Conservation (phyloP, 352 stramenopile species). For the Blastocystis sp. region DNA sequence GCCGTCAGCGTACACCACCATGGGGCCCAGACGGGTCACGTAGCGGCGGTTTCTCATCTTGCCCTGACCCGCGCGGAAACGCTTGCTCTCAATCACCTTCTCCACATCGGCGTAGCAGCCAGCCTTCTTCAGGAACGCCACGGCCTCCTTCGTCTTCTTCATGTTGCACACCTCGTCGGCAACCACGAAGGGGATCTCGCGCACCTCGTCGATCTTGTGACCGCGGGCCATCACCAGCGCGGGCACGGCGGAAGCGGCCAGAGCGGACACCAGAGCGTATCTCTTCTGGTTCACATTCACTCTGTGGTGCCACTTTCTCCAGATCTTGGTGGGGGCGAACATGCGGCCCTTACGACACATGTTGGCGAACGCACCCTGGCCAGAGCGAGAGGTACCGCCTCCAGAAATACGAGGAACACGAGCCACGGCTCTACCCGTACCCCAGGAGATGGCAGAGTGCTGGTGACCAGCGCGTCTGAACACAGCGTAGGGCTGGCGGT, state of each 20-base stretch:
- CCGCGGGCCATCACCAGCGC: conserved; percentile 93
- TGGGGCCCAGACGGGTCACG: conserved; percentile 86
- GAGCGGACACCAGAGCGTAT: conserved; percentile 91
- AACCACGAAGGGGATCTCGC: conserved; percentile 95
- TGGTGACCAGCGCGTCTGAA: conserved; percentile 88
- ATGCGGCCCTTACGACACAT: conserved; percentile 95
- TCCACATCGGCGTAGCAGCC: conserved; percentile 91
- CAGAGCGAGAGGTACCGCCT: conserved; percentile 91
- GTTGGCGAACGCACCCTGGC: conserved; percentile 98
- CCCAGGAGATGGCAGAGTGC: conserved; percentile 94
- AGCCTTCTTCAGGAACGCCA: conserved; percentile 88
- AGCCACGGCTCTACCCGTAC: conserved; percentile 94
- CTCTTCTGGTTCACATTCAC: conserved; percentile 96
- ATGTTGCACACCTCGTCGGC: conserved; percentile 72
- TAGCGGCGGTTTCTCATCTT: conserved; percentile 98
- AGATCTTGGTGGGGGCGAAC: conserved; percentile 97
- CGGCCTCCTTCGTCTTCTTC: conserved; percentile 89
- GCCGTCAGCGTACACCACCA: conserved; percentile 89
- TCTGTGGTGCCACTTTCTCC: conserved; percentile 96
- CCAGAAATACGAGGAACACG: conserved; percentile 97
- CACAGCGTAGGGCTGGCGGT: conserved; percentile 95
- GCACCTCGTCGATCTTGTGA: conserved; percentile 91
- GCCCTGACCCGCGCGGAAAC: conserved; percentile 92
- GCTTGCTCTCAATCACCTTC: conserved; percentile 94
- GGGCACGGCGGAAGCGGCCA: conserved; percentile 91